These are phyloP conservation scores for Phytophthora macrochlamydospora DNA, from an alignment of 352 stramenopile genomes.

Conservation along the genomic window DNA sequence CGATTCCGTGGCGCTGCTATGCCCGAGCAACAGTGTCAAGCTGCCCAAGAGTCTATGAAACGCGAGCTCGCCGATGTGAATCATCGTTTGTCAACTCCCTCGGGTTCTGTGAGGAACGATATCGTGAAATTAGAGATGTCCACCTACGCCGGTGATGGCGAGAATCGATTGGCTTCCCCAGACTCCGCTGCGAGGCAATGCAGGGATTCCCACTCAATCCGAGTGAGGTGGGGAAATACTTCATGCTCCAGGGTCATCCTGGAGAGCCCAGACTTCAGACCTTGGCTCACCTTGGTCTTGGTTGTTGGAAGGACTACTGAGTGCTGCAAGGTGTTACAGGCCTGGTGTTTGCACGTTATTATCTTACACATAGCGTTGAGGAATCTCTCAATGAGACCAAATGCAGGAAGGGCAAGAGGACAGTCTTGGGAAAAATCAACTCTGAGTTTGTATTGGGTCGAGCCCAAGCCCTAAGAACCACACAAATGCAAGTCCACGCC, in stretches of 20 bases:
- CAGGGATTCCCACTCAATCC: background rate
- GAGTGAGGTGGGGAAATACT: background rate
- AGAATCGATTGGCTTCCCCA: background rate
- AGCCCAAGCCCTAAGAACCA: too few species aligned
- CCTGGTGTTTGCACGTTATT: conserved; percentile 9
- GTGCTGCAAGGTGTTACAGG: background rate
- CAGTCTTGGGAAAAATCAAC: conserved; percentile 9
- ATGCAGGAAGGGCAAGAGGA: too few species aligned
- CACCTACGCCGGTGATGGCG: conserved; percentile 1
- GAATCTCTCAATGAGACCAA: conserved; percentile 4
- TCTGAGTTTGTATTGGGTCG: background rate
- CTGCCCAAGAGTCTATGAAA: conserved; percentile 13
- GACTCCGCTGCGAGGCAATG: background rate
- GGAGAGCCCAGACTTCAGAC: background rate
- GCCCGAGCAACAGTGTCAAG: background rate
- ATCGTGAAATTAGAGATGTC: conserved; percentile 7
- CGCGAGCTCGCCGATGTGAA: conserved; percentile 5
- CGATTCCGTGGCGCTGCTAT: background rate
- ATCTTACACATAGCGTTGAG: conserved; percentile 30
- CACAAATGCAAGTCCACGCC: too few species aligned
- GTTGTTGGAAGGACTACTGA: conserved; percentile 28
- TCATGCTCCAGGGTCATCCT: background rate
- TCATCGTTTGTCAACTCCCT: conserved; percentile 3
- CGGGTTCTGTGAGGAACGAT: background rate
- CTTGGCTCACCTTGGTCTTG: conserved; percentile 1